Base-by-base conservation (phyloP, 257 asterid species). In the Fraxinus excelsior region DNA sequence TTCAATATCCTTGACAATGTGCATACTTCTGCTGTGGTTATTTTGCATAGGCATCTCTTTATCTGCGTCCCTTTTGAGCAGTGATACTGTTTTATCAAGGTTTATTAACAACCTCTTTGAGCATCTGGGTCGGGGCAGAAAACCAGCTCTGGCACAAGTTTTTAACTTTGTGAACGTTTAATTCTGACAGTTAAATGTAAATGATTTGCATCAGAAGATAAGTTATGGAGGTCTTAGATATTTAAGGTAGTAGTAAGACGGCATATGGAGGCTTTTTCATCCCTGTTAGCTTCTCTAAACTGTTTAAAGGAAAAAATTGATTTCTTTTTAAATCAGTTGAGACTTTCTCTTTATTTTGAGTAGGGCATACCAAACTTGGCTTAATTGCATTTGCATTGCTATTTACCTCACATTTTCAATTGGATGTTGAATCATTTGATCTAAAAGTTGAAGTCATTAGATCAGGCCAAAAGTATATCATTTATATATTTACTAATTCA, bases 21-120 rank as follows among this genome's bases (percentile, higher is more conserved):
- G 3, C 87, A 80, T 73, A 87, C 91, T 25, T 85, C 88, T 73
- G 93, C 93, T 32, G 87, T 85, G 21, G 90, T 87, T 18, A 87
- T 86, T 82, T 82, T 85, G 69, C 88, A 85, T 28, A 32, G 35
- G 35, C 35, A 32, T 32, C 35, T 32, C 35, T 32, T 32, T 32
- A 32, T 32, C 35, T 0, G 90, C 9, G 91, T 87, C 29, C 93
- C 93, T 9, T 85, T 85, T 73, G 93, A 87, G 82, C 86, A 85
- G 77, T 25, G 82, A 35, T 80, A 82, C 26, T 56, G 26, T 29
- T 56, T 58, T 68, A 32, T 80, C 56, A 72, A 51, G 37, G 11
- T 73, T 25, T 26, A 26, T 35, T 29, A 18, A 18, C 5, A 21
- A 16, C 13, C 58, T 73, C 35, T 72, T 67, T 67, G 72, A 31